These are phyloP conservation scores for Aspergillus calidoustus DNA, from an alignment of 2,329 filamentous ascomycete genomes.

Conservation along the genomic window DNA sequence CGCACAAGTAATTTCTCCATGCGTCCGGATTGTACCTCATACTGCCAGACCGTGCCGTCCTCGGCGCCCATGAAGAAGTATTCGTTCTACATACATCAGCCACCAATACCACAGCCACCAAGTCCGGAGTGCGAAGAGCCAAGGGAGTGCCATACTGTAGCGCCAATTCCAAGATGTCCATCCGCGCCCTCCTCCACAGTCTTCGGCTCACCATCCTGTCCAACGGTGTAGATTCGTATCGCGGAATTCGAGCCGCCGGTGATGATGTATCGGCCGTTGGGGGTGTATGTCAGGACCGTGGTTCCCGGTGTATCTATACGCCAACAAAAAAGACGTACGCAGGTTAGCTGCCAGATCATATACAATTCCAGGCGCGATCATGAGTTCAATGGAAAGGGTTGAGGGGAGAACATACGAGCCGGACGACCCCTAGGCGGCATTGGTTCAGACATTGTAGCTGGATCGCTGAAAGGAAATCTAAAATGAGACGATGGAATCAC, in stretches of 20 bases:
- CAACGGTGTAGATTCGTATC: conserved; percentile 88
- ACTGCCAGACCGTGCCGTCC: conserved; percentile 94
- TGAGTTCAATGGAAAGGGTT: not conserved
- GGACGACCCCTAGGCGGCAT: conserved; percentile 46
- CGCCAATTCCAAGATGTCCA: conserved; percentile 78
- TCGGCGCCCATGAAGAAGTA: conserved; percentile 90
- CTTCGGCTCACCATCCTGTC: conserved; percentile 86
- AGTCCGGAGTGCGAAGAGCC: not conserved
- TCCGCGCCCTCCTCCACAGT: conserved; percentile 92
- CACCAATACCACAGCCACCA: not conserved
- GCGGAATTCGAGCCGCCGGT: conserved; percentile 94
- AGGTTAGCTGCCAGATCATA: not conserved
- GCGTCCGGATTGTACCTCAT: conserved; percentile 69
- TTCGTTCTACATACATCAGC: conserved; percentile 59
- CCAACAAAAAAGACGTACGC: not conserved
- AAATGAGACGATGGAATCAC: conserved; percentile 8
- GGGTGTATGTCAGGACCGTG: conserved; percentile 87
- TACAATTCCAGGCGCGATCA: not conserved
- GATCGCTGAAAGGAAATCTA: conserved; percentile 10
- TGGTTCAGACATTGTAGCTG: conserved; percentile 39
- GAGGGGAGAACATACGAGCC: conserved; percentile 51
- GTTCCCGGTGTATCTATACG: conserved; percentile 75
- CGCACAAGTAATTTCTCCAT: conserved; percentile 84
- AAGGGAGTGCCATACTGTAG: conserved; percentile 57
- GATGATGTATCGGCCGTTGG: conserved; percentile 81